phyloP scores from a whole-genome alignment of 768 basidiomycete species.

The Boletus bicolor region DNA sequence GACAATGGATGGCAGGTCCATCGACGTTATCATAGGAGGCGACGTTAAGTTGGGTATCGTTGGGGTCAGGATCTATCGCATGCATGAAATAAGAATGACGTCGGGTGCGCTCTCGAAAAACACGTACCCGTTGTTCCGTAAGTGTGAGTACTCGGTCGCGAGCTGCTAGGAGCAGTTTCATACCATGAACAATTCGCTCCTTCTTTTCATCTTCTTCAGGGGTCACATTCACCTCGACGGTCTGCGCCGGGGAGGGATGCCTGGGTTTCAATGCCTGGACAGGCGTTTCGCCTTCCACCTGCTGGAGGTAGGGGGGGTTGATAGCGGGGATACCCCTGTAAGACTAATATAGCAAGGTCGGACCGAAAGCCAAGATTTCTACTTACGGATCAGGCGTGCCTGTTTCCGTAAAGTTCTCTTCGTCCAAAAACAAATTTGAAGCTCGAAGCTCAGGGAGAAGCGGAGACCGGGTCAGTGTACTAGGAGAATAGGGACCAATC shows the following conservation, averaged over 20 bases:
- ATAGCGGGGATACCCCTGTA: slow-evolving; percentile 14
- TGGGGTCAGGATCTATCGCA: slow-evolving; percentile 49
- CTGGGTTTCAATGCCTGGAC: neutral
- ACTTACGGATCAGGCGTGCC: slow-evolving; percentile 48
- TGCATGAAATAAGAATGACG: neutral
- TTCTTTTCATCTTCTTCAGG: slow-evolving; percentile 55
- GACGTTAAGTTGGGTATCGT: slow-evolving; percentile 41
- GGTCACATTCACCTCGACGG: slow-evolving; percentile 28
- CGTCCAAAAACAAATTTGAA: slow-evolving; percentile 65
- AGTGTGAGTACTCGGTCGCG: slow-evolving; percentile 71
- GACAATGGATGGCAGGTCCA: slow-evolving; percentile 64
- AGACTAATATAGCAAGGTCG: slow-evolving; percentile 16
- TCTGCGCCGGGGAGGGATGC: neutral
- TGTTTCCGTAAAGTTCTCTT: slow-evolving; percentile 48
- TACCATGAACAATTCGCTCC: slow-evolving; percentile 57
- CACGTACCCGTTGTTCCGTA: slow-evolving; percentile 65
- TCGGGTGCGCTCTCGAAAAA: neutral
- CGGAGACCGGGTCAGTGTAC: slow-evolving; percentile 68
- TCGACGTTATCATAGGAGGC: slow-evolving; percentile 57
- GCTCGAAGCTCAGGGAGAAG: slow-evolving; percentile 74
- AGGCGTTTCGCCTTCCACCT: slow-evolving; percentile 2
- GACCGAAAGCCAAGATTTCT: neutral
- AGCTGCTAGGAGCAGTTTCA: slow-evolving; percentile 66
- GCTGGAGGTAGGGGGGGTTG: slow-evolving; percentile 7
- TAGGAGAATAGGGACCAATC: slow-evolving; percentile 83